Percentiles rank a stretch among this genome's conserved stretches.
Evolutionary conservation across 371 early-diverging fungal species (phyloP).

Genomic region (Cladochytrium tenue): DNA sequence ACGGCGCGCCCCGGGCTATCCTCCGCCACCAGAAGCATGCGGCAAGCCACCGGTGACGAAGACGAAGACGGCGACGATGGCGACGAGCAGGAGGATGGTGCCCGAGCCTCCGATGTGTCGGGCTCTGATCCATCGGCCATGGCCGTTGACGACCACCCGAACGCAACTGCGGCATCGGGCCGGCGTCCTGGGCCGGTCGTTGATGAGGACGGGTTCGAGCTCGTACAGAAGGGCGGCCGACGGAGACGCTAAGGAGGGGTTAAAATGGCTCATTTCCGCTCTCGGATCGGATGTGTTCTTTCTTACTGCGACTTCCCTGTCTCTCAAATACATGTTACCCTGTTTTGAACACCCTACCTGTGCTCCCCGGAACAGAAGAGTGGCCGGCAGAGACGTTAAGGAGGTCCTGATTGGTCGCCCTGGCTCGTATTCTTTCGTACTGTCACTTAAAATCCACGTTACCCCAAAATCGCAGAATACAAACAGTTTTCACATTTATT

Average conservation of each 20-base stretch:
- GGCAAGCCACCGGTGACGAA: constrained; percentile 10
- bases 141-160: not conserved
- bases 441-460: too few species aligned
- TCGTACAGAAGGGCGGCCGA: constrained; percentile 21
- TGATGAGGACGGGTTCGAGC: constrained; percentile 50
- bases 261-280: too few species aligned
- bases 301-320: too few species aligned
- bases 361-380: too few species aligned
- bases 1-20: not conserved
- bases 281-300: too few species aligned
- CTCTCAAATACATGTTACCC: too few species aligned
- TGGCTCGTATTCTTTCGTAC: too few species aligned
- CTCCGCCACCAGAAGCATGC: not conserved
- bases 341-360: too few species aligned
- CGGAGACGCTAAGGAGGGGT: constrained; percentile 18
- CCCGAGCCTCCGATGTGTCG: not conserved
- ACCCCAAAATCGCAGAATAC: too few species aligned
- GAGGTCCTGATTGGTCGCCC: too few species aligned
- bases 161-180: constrained; percentile 3
- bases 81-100: constrained; percentile 8
- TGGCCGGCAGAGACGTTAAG: too few species aligned
- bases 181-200: constrained; percentile 26
- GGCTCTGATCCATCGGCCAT: not conserved
- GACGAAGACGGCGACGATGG: constrained; percentile 18
- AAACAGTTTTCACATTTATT: too few species aligned